These are phyloP conservation scores for Pseudogymnoascus pannorum DNA, from an alignment of 2,329 filamentous ascomycete genomes.

Conservation along the genomic window DNA sequence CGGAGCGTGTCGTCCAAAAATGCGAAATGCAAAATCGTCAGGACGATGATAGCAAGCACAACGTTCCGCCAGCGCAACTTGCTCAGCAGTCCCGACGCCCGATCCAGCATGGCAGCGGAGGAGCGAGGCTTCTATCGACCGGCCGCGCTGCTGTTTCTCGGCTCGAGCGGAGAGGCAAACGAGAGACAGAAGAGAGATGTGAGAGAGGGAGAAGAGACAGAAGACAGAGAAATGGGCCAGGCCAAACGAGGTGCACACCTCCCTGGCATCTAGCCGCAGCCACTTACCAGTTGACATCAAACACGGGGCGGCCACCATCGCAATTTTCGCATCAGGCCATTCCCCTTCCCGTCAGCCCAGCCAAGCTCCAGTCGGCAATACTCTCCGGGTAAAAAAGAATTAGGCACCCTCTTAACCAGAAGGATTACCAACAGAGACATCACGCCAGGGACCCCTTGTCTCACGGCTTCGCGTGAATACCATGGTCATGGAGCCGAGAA, in stretches of 20 bases:
- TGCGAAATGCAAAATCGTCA: not conserved
- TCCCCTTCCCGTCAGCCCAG: not conserved
- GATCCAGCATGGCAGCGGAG: not conserved
- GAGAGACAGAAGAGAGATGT: not conserved
- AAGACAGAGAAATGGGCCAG: not conserved
- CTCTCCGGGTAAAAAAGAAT: not conserved
- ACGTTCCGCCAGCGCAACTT: slow-evolving; percentile 1
- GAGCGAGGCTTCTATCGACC: not conserved
- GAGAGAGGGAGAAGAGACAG: not conserved
- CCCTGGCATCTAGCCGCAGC: not conserved
- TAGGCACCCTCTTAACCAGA: not conserved
- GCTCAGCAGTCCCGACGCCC: not conserved
- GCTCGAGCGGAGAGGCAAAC: not conserved
- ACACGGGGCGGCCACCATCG: not conserved
- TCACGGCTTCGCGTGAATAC: not conserved
- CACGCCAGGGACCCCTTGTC: not conserved
- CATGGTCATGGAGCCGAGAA: not conserved
- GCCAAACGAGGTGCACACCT: not conserved
- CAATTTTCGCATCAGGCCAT: not conserved
- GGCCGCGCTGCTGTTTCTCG: not conserved
- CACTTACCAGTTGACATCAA: not conserved
- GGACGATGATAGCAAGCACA: not conserved
- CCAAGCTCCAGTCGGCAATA: not conserved
- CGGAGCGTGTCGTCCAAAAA: not conserved
- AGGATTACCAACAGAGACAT: not conserved